Evolutionary conservation across 257 asterid species (phyloP).

Genomic region (Lycium ferocissimum): DNA sequence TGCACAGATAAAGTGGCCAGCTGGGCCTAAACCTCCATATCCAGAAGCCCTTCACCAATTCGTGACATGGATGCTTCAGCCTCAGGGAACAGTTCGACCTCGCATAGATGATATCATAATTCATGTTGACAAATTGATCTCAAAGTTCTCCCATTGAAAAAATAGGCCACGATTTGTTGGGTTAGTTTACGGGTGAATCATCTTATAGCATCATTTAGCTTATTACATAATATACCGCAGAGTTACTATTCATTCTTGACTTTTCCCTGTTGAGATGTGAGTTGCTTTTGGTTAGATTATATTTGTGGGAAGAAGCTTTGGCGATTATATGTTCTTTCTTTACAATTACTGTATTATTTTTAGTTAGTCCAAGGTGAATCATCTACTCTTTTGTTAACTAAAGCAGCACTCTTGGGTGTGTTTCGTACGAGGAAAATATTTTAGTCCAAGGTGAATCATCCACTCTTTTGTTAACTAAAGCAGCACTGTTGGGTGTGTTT

Average conservation of each 20-base stretch:
- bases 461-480: background rate
- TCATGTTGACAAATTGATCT: slow-evolving; percentile 89
- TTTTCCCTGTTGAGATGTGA: slow-evolving; percentile 15
- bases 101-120: slow-evolving; percentile 78
- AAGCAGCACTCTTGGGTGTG: background rate
- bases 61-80: slow-evolving; percentile 98
- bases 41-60: slow-evolving; percentile 96
- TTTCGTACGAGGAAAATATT: too few species aligned
- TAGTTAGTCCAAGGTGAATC: background rate
- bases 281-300: background rate
- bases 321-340: background rate
- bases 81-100: slow-evolving; percentile 90
- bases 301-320: slow-evolving; percentile 21
- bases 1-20: slow-evolving; percentile 95
- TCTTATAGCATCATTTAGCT: slow-evolving; percentile 24
- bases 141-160: slow-evolving; percentile 70
- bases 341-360: background rate
- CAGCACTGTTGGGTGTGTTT: background rate
- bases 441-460: background rate
- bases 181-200: slow-evolving; percentile 31
- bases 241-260: slow-evolving; percentile 3
- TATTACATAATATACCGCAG: background rate
- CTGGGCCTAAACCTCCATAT: slow-evolving; percentile 80
- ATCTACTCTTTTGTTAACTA: background rate
- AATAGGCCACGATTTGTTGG: slow-evolving; percentile 22